Conservation (phyloP, 2,329 filamentous ascomycete genomes). For the Keithomyces neogunnii region DNA sequence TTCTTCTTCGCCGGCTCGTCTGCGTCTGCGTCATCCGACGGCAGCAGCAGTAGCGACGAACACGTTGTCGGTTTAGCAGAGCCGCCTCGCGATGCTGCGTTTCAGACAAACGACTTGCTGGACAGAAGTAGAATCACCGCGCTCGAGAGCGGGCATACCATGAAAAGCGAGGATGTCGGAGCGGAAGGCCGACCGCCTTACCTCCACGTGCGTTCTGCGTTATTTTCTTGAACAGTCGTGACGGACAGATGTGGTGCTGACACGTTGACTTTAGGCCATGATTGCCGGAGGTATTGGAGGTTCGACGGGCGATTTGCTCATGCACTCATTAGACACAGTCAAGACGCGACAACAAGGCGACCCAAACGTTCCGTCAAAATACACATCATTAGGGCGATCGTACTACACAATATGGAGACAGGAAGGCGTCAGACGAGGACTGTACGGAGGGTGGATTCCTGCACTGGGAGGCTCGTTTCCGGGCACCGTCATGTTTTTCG, state of each 20-base stretch:
- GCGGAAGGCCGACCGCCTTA: slow-evolving; percentile 35
- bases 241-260: not conserved
- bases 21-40: slow-evolving; percentile 6
- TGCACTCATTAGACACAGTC: slow-evolving; percentile 98
- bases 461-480: slow-evolving; percentile 89
- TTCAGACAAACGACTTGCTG: slow-evolving; percentile 16
- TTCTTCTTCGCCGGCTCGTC: slow-evolving; percentile 5
- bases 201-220: slow-evolving; percentile 27
- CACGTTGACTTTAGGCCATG: slow-evolving; percentile 59
- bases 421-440: slow-evolving; percentile 74
- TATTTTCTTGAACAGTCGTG: slow-evolving; percentile 1
- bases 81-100: slow-evolving; percentile 24
- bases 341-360: slow-evolving; percentile 98
- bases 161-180: slow-evolving; percentile 30
- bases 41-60: slow-evolving; percentile 5
- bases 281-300: slow-evolving; percentile 89
- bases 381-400: slow-evolving; percentile 80
- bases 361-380: slow-evolving; percentile 85
- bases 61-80: slow-evolving; percentile 1
- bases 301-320: slow-evolving; percentile 89
- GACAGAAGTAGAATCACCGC: slow-evolving; percentile 16
- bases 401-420: slow-evolving; percentile 91
- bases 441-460: slow-evolving; percentile 91
- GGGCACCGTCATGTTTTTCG: slow-evolving; percentile 91
- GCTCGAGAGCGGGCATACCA: slow-evolving; percentile 19